Conservation (phyloP, 2,329 filamentous ascomycete species). For the Phialophora chinensis region DNA sequence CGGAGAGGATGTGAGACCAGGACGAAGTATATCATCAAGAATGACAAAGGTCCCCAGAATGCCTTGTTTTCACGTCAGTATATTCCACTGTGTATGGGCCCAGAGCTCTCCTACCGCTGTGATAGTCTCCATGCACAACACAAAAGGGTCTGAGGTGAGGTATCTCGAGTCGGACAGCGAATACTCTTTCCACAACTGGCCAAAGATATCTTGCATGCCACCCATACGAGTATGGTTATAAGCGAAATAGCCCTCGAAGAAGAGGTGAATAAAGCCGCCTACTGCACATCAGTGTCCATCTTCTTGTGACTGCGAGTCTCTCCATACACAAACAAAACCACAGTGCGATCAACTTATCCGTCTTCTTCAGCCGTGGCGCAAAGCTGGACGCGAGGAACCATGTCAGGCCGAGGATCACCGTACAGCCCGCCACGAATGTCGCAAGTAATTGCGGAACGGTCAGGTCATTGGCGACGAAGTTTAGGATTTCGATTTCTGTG, state of each 20-base stretch:
- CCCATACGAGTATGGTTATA: conserved; percentile 70
- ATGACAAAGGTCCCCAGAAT: conserved; percentile 67
- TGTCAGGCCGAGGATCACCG: conserved; percentile 63
- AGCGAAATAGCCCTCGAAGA: conserved; percentile 87
- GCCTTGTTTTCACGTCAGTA: conserved; percentile 46
- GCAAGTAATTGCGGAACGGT: conserved; percentile 64
- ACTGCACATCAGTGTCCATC: conserved; percentile 26
- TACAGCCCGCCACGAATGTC: conserved; percentile 64
- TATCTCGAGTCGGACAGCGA: conserved; percentile 86
- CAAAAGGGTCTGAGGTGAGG: conserved; percentile 79
- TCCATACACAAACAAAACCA: conserved; percentile 77
- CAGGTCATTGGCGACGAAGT: conserved; percentile 71
- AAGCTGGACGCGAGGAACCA: conserved; percentile 59
- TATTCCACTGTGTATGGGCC: neutral
- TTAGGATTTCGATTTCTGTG: conserved; percentile 63
- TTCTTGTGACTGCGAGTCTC: neutral
- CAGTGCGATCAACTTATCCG: conserved; percentile 66
- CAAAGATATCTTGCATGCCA: conserved; percentile 72
- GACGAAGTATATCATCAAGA: conserved; percentile 62
- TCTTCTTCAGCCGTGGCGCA: conserved; percentile 58
- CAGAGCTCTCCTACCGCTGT: conserved; percentile 65
- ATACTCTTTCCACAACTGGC: conserved; percentile 94
- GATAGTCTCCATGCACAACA: conserved; percentile 84
- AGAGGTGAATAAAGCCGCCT: conserved; percentile 68
- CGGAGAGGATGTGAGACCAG: conserved; percentile 61